phyloP scores from a whole-genome alignment of 306 rosid genomes.

The Nissolia schottii region DNA sequence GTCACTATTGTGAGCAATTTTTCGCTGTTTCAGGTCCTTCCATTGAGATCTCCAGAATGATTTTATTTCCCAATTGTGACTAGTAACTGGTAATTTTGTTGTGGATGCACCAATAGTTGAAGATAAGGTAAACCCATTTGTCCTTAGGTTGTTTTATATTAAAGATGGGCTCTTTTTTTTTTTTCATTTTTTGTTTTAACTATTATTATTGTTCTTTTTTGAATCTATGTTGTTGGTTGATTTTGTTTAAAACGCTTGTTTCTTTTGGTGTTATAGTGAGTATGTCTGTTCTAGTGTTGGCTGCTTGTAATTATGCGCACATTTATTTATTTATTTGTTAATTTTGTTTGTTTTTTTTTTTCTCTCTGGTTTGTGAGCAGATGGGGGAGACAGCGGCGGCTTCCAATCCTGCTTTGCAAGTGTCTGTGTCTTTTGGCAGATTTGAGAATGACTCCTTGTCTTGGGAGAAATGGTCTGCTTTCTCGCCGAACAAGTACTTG shows the following conservation, averaged over 20 bases:
- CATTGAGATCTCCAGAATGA: slow-evolving; percentile 42
- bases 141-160: slow-evolving; percentile 19
- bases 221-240: background rate
- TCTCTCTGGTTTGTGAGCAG: slow-evolving; percentile 32
- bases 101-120: slow-evolving; percentile 35
- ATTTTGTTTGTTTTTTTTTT: background rate
- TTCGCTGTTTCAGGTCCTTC: slow-evolving; percentile 13
- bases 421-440: slow-evolving; percentile 77
- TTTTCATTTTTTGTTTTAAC: too few relatives aligned
- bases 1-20: slow-evolving; percentile 35
- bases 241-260: background rate
- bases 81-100: slow-evolving; percentile 14
- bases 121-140: slow-evolving; percentile 46
- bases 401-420: slow-evolving; percentile 46
- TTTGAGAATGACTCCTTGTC: slow-evolving; percentile 73
- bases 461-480: slow-evolving; percentile 91
- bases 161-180: background rate
- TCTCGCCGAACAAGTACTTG: slow-evolving; percentile 77
- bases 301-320: slow-evolving; percentile 13
- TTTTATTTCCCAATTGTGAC: slow-evolving; percentile 16
- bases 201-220: background rate
- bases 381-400: slow-evolving; percentile 55
- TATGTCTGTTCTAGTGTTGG: slow-evolving; percentile 24
- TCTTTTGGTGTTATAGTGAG: slow-evolving; percentile 23
- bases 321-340: background rate